Evolutionary conservation across 1,284 basidiomycete genomes (phyloP), one percentile per base, ranked within the genome.

Genomic region (Marasmius tenuissimus): DNA sequence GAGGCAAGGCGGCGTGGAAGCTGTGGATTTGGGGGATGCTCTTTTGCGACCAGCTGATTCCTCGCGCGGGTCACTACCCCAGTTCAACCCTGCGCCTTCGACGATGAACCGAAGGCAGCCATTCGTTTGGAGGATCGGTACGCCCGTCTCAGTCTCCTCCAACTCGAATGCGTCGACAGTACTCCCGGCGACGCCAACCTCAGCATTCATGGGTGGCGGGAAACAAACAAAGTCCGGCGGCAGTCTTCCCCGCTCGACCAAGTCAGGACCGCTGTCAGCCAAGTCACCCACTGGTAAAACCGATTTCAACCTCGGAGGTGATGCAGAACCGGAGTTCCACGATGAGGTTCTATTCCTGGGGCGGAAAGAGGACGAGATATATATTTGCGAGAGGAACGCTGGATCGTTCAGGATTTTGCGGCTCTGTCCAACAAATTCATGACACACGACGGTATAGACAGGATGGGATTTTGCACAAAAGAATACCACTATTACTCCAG

Each of bases 1-100:
- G 84, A 85, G 91, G 22, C 91, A 91, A 72, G 90, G 91, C 37
- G 91, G 92, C 5, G 74, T 93, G 47, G 92, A 93, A 68, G 91
- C 83, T 1, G 85, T 92, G 38, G 88, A 93, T 67, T 78, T 93
- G 39, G 81, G 84, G 37, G 92, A 93, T 69, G 92, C 91, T 4
- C 72, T 93, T 42, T 77, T 93, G 56, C 83, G 81, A 56, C 92
- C 91, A 35, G 91, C 86, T 0, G 91, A 93, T 67, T 82, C 86
- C 67, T 93, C 91, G 6, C 82, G 91, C 48, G 84, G 85, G 6
- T 71, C 78, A 18, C 68, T 92, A 8, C 91, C 91, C 1, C 79
- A 88, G 63, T 93, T 89, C 70, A 77, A 80, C 54, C 83, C 88
- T 4, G 78, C 84, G 4, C 72, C 78, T 14, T 85, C 82, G 22